A percentile compares a stretch with the other conserved stretches of the same genome.
Conservation (phyloP, 2,329 filamentous ascomycete species). For the Pseudogymnoascus sp. region DNA sequence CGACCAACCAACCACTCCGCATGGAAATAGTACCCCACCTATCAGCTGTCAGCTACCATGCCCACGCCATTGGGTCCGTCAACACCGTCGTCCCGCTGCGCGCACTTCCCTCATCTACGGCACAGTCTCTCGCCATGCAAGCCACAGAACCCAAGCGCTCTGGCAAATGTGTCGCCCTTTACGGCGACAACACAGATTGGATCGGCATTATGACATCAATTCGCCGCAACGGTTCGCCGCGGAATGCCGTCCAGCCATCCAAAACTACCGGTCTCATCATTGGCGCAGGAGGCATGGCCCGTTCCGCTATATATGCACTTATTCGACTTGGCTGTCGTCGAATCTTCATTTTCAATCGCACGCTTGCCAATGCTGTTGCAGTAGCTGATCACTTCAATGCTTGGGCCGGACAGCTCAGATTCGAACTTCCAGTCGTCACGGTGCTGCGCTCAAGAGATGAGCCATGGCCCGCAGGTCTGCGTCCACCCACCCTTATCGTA, state of each 20-base stretch:
- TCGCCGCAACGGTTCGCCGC: conserved; percentile 60
- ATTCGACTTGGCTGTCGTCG: conserved; percentile 65
- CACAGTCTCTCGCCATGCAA: conserved; percentile 27
- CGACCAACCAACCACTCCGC: conserved; percentile 66
- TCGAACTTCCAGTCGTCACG: conserved; percentile 22
- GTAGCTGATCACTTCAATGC: conserved; percentile 59
- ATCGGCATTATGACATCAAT: conserved; percentile 68
- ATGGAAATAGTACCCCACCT: conserved; percentile 59
- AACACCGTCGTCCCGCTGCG: conserved; percentile 70
- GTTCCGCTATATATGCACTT: conserved; percentile 67
- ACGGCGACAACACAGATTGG: conserved; percentile 76
- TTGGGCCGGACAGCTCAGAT: conserved; percentile 24
- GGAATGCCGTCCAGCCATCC: conserved; percentile 47
- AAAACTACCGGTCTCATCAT: conserved; percentile 48
- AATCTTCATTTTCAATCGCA: conserved; percentile 66
- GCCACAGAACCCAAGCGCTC: conserved; percentile 50
- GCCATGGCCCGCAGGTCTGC: conserved; percentile 53
- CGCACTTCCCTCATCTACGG: conserved; percentile 43
- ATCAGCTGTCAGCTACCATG: conserved; percentile 61
- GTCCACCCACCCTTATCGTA: conserved; percentile 61
- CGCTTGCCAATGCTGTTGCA: conserved; percentile 52
- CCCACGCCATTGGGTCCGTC: conserved; percentile 65
- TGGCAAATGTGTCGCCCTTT: conserved; percentile 59
- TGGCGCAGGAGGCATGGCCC: conserved; percentile 63
- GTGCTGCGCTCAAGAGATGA: conserved; percentile 52